Base-by-base conservation (phyloP, 257 asterid species). In the Ehretia macrophylla region DNA sequence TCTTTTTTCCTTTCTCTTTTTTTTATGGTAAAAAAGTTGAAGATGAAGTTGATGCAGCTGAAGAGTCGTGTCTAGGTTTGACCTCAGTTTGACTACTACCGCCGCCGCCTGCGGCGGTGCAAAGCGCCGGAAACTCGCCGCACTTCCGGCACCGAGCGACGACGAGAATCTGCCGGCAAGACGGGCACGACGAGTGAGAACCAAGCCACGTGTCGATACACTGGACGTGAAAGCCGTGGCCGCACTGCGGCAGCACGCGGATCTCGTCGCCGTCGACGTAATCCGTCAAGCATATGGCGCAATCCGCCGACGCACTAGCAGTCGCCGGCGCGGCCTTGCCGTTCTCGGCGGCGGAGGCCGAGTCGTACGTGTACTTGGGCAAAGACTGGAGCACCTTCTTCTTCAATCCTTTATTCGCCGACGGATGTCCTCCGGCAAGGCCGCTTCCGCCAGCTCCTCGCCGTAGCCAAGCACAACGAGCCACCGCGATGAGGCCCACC, bases 141-240 rank as follows among this genome's bases (percentile, higher is more conserved):
- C 89, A 79, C 71, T 74, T 76, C 47, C 66, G 69, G 70, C 83
- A 73, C n/a, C 71, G 55, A 50, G 75, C 39, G 10, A 51, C 68
- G 20, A 51, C 70, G 4, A 77, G 69, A 51, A 75, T 68, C 65
- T 63, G 75, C 17, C 90, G 78, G 66, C 90, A 83, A 20, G 85
- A 80, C 1, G 90, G 90, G 53, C 87, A 83, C 12, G 90, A 77
- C 8, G 90, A 83, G 68, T 83, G 90, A 6, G 87, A 80, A 14
- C 73, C 71, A 16, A 83, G 81, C 90, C 90, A 83, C 64, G 68
- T 73, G 68, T 83, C 87, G 32, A 83, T 74, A 63, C 90, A 83
- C 14, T 17, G 55, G 2, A 51, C 66, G 49, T 83, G 90, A 70
- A 83, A 83, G 10, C 78, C 69, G 56, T 83, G 90, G 32, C 85